Base-by-base conservation (phyloP, 2,329 filamentous ascomycete genomes). In the Chaetomium strumarium region DNA sequence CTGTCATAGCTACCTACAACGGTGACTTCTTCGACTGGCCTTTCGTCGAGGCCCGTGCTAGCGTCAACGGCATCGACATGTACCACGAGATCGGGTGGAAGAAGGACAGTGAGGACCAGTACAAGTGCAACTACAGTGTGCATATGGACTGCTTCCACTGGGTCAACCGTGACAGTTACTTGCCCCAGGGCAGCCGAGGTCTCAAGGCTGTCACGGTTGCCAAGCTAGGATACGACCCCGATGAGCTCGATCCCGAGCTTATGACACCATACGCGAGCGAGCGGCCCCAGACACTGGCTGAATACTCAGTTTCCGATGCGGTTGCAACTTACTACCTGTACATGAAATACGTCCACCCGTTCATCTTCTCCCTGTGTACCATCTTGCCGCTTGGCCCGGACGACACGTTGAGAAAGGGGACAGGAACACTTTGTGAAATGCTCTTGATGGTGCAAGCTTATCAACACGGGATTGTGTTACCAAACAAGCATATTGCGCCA, bases 21-120 rank as follows among this genome's bases (percentile, higher is more conserved):
- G 93, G 93, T 74, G 93, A 99, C 75, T 99, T 99, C 69, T 99
- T 99, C 84, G 93, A 99, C 85, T 99, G 93, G 93, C 92, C 93
- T 0, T 99, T 95, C 66, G 90, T 99, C 20, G 93, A 99, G 73
- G 84, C 93, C 41, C 80, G 93, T 72, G 90, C 95, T 29, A 95
- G 90, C 66, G 81, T 96, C 59, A 86, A 95, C 62, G 93, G 95
- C 30, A 96, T 99, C 67, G 93, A 99, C 70, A 97, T 99, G 93
- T 99, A 99, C 71, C 88, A 86, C 58, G 95, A 99, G 68, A 99
- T 96, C 63, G 93, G 93, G 5, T 99, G 96, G 80, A 85, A 85
- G 63, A 97, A 93, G 70, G 93, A 96, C 70, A 88, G 75, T 63
- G 93, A 99, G 66, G 95, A 97, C 65, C 90, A 97, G 68, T 99